Percentiles rank a stretch among this genome's conserved stretches.
These are phyloP conservation scores for Acanthochlamys bracteata DNA, from an alignment of 106 monocot species.

Conservation along the genomic window DNA sequence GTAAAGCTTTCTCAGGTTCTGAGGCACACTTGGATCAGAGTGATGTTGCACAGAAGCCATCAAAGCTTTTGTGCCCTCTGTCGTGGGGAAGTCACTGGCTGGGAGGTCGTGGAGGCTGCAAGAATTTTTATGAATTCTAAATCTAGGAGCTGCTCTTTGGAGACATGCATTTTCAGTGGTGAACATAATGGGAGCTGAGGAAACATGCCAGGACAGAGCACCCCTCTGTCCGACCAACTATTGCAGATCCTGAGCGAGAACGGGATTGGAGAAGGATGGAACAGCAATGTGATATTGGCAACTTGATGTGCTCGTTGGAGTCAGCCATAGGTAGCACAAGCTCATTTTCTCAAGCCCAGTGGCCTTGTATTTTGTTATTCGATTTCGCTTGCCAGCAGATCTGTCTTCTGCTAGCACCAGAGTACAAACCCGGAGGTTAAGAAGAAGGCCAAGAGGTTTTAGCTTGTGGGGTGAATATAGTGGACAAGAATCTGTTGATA, in stretches of 20 bases:
- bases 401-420: neutral
- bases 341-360: neutral
- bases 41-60: constrained; percentile 5
- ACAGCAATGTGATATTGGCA: constrained; percentile 58
- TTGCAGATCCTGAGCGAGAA: constrained; percentile 66
- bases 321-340: constrained; percentile 15
- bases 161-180: constrained; percentile 62
- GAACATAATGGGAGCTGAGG: constrained; percentile 54
- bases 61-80: constrained; percentile 59
- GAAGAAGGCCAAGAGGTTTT: constrained; percentile 1
- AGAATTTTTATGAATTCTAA: constrained; percentile 61
- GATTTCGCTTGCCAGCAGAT: neutral
- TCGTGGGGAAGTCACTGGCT: constrained; percentile 49
- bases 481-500: neutral
- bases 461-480: constrained; percentile 5
- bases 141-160: constrained; percentile 52
- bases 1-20: constrained; percentile 38
- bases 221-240: constrained; percentile 49
- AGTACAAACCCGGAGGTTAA: constrained; percentile 3
- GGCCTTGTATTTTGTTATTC: constrained; percentile 2
- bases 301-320: constrained; percentile 61
- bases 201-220: constrained; percentile 77
- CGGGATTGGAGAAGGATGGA: constrained; percentile 81
- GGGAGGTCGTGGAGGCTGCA: constrained; percentile 43
- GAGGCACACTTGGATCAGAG: constrained; percentile 7